Conservation (phyloP, 1,139 yeast genomes). For the Pichia sp. region DNA sequence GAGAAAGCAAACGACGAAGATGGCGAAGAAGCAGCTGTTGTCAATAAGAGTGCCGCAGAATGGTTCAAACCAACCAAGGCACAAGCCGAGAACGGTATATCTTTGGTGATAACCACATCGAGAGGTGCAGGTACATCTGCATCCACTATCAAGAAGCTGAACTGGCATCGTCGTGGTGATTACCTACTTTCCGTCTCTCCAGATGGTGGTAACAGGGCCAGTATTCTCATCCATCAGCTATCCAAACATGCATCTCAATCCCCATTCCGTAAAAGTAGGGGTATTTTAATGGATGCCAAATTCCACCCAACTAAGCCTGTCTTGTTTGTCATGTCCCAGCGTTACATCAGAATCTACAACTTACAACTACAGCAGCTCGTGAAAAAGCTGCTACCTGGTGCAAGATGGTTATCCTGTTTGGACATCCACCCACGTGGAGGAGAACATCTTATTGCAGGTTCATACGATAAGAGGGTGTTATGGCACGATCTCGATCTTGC, state of each 20-base stretch:
- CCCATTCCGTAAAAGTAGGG: conserved; percentile 90
- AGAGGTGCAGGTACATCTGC: conserved; percentile 53
- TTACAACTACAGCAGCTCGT: conserved; percentile 77
- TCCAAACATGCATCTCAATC: conserved; percentile 96
- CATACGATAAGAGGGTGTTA: conserved; percentile 89
- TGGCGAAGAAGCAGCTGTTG: conserved; percentile 28
- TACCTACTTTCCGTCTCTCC: conserved; percentile 94
- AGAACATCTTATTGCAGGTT: conserved; percentile 86
- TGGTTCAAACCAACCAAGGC: conserved; percentile 80
- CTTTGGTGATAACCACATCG: conserved; percentile 64
- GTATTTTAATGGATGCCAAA: conserved; percentile 91
- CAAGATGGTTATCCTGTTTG: conserved; percentile 86
- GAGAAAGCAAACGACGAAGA: conserved; percentile 33
- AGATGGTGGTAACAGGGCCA: conserved; percentile 69
- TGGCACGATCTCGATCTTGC: conserved; percentile 97
- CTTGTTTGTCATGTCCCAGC: conserved; percentile 88
- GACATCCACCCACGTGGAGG: conserved; percentile 92
- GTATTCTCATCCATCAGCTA: conserved; percentile 89
- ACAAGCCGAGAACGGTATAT: conserved; percentile 62
- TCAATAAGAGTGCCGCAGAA: conserved; percentile 55
- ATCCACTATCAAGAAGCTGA: conserved; percentile 69
- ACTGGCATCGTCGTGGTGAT: conserved; percentile 98
- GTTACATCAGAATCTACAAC: conserved; percentile 87
- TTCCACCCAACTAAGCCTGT: conserved; percentile 97
- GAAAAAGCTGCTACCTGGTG: conserved; percentile 90